phyloP scores from a whole-genome alignment of 208 protist species.

The Entamoeba invadens region DNA sequence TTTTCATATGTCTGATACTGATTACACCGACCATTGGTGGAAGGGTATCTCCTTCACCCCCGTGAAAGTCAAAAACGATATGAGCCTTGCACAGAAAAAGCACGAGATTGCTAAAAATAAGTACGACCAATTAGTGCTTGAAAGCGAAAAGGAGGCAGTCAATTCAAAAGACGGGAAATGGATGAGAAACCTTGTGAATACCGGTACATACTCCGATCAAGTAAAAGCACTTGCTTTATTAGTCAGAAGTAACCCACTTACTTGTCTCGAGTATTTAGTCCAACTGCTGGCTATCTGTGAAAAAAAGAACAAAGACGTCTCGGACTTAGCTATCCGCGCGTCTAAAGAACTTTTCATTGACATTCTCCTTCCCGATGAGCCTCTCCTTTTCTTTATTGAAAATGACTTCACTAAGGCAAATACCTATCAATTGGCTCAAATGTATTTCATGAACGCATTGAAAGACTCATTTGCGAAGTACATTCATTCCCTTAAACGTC shows the following conservation, averaged over 20 bases:
- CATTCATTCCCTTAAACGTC: neutral
- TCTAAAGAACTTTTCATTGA: neutral
- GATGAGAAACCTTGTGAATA: neutral
- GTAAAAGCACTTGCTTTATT: neutral
- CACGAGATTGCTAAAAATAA: neutral
- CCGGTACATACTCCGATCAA: neutral
- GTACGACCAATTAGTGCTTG: neutral
- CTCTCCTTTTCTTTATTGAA: neutral
- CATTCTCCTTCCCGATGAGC: neutral
- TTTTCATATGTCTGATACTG: no score
- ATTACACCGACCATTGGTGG: neutral
- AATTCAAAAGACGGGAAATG: neutral
- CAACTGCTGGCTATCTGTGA: neutral
- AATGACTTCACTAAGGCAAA: neutral
- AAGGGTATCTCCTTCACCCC: neutral
- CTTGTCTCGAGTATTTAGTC: neutral
- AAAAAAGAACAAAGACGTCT: neutral
- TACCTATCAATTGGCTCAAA: neutral
- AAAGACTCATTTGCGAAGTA: neutral
- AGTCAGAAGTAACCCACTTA: neutral
- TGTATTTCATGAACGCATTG: neutral
- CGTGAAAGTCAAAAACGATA: neutral
- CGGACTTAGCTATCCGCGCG: neutral
- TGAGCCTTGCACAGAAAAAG: neutral
- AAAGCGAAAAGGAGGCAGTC: neutral